Evolutionary conservation across 495 filamentous ascomycete genomes (phyloP).

Genomic region (Astrocystis sublimbata): DNA sequence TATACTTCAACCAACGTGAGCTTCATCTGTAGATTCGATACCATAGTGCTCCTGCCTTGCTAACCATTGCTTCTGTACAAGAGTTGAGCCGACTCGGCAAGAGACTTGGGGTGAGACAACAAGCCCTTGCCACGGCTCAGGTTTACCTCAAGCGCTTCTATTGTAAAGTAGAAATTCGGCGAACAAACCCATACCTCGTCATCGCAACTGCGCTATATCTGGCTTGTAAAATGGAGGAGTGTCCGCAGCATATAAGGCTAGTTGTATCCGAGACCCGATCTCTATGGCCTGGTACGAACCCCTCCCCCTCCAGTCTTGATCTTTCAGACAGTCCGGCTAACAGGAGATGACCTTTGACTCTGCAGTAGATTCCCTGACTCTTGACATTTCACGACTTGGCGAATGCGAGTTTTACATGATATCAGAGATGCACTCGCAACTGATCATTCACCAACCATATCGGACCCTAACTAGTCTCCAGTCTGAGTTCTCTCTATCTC

Average conservation of each 20-base stretch:
- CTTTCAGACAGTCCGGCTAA: slow-evolving; percentile 12
- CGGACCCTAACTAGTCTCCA: slow-evolving; percentile 78
- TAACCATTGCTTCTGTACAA: slow-evolving; percentile 32
- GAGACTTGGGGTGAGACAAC: slow-evolving; percentile 80
- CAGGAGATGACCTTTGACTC: neutral
- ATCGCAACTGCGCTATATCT: slow-evolving; percentile 90
- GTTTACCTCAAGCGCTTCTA: slow-evolving; percentile 95
- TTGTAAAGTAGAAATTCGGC: slow-evolving; percentile 83
- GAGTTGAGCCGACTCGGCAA: slow-evolving; percentile 79
- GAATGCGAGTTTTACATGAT: slow-evolving; percentile 97
- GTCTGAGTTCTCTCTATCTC: slow-evolving; percentile 64
- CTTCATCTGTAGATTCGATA: neutral
- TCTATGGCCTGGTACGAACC: slow-evolving; percentile 73
- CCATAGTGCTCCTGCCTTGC: neutral
- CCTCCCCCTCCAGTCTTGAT: slow-evolving; percentile 23
- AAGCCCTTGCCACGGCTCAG: slow-evolving; percentile 92
- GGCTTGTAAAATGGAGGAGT: slow-evolving; percentile 98
- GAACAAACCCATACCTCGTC: slow-evolving; percentile 91
- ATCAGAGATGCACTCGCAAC: slow-evolving; percentile 88
- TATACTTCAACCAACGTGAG: slow-evolving; percentile 89
- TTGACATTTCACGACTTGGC: slow-evolving; percentile 84
- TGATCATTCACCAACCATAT: slow-evolving; percentile 98
- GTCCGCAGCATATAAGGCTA: slow-evolving; percentile 90
- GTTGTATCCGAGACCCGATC: slow-evolving; percentile 82
- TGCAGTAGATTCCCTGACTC: slow-evolving; percentile 67